A percentile compares a stretch with the other conserved stretches of the same genome.
phyloP scores from a whole-genome alignment of 257 asterid genomes.

The Solanum tacnaense region DNA sequence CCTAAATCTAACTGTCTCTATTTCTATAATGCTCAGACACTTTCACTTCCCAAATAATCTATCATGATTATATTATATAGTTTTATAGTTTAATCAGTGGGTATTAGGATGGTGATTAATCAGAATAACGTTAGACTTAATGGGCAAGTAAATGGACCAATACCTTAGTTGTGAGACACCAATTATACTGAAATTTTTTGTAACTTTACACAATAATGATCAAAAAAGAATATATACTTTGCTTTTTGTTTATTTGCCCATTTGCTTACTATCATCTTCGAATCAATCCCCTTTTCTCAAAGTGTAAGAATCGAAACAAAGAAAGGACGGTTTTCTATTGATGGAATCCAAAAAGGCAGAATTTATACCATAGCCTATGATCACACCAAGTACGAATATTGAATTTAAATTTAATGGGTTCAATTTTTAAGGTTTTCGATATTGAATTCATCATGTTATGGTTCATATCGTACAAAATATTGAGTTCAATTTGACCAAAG shows the following conservation, averaged over 20 bases:
- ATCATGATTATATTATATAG: neutral
- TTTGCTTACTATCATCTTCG: neutral
- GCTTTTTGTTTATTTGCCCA: neutral
- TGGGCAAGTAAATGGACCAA: neutral
- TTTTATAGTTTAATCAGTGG: neutral
- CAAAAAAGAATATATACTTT: neutral
- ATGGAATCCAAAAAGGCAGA: neutral
- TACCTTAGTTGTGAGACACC: neutral
- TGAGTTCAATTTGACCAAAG: neutral
- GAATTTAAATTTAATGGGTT: neutral
- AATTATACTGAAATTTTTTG: neutral
- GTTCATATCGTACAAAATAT: neutral
- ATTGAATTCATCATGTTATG: neutral
- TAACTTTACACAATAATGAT: neutral
- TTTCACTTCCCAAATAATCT: neutral
- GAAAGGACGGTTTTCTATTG: neutral
- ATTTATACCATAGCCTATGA: neutral
- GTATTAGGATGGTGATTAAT: neutral
- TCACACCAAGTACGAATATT: neutral
- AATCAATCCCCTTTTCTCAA: neutral
- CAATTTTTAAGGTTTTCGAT: neutral
- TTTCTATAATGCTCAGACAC: neutral
- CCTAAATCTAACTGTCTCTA: neutral
- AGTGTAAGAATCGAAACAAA: neutral
- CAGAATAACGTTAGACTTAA: neutral